Evolutionary conservation across 1,139 yeast genomes (phyloP), one percentile per base, ranked within the genome.

Genomic region (Kodamaea plutei): DNA sequence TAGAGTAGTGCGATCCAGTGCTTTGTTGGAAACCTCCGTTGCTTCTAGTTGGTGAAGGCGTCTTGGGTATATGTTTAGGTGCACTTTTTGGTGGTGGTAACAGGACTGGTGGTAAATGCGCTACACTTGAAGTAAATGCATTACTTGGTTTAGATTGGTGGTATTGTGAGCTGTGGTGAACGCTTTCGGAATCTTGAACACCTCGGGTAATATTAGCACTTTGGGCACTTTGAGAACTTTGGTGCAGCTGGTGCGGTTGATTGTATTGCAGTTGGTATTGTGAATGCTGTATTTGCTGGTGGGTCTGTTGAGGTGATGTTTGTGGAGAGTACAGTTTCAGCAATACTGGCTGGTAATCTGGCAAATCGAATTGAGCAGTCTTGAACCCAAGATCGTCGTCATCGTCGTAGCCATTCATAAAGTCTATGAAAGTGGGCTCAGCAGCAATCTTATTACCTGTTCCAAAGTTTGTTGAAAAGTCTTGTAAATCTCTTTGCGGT

Each of bases 361-460:
- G 74, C 25, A 48, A 54, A 21, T 53, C 60, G 37, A 58, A 57
- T 8, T 56, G 45, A 4, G 72, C 69, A 5, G 44, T 26, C 9
- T 48, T 50, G 35, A 36, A 59, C 19, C 23, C 26, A 3, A 29
- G 20, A 6, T 26, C 28, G 7, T 33, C 35, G 4, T 46, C 48
- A 26, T 51, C 52, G 29, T 60, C 64, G 19, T 44, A 47, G 1
- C 74, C 74, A 17, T 52, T 47, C 62, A 62, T 52, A 36, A 52
- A 68, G 34, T 68, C 70, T 9, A 66, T 48, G 36, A 61, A 68
- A 23, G 51, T 44, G 2, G 84, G 79, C 2, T 81, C 76, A n/a
- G 69, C 66, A 34, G 65, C 65, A 20, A 81, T 75, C 38, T 70
- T 70, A 38, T 73, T 64, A 0, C 95, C 95, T 0, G 95, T 83